Conservation (phyloP, 352 stramenopile species). For the Globisporangium okanoganense region DNA sequence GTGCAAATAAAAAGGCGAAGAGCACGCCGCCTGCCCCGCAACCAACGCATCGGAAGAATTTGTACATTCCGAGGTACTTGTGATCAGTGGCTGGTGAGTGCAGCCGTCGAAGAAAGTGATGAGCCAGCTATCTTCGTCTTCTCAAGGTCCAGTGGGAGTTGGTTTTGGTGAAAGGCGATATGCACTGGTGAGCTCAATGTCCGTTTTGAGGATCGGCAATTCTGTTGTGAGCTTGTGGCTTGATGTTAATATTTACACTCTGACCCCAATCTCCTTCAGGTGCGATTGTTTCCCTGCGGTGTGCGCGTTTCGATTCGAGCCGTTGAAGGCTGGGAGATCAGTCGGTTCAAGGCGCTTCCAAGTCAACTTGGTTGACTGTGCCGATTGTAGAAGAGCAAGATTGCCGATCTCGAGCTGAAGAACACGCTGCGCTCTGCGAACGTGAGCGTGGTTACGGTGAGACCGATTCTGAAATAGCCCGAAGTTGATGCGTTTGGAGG, state of each 20-base stretch:
- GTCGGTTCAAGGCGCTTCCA: background rate
- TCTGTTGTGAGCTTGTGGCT: background rate
- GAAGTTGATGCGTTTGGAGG: background rate
- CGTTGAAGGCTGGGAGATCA: background rate
- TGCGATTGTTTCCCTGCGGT: background rate
- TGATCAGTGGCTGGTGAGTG: background rate
- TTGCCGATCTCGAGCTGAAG: background rate
- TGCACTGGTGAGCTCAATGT: too few relatives aligned
- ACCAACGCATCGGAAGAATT: background rate
- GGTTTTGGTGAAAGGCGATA: background rate
- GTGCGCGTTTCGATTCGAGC: background rate
- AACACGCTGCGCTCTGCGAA: background rate
- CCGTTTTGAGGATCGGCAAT: too few relatives aligned
- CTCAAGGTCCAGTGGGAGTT: background rate
- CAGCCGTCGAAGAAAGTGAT: background rate
- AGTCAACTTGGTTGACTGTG: background rate
- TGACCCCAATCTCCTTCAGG: background rate
- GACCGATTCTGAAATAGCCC: background rate
- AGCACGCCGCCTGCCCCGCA: background rate
- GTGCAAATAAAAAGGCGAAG: background rate
- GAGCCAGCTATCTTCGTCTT: background rate
- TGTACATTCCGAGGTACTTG: conserved; percentile 19
- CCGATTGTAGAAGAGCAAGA: background rate
- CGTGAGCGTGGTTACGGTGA: background rate
- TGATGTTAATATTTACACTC: background rate